Conservation (phyloP, 805 yeast species). For the Metschnikowia kunwiensis region DNA sequence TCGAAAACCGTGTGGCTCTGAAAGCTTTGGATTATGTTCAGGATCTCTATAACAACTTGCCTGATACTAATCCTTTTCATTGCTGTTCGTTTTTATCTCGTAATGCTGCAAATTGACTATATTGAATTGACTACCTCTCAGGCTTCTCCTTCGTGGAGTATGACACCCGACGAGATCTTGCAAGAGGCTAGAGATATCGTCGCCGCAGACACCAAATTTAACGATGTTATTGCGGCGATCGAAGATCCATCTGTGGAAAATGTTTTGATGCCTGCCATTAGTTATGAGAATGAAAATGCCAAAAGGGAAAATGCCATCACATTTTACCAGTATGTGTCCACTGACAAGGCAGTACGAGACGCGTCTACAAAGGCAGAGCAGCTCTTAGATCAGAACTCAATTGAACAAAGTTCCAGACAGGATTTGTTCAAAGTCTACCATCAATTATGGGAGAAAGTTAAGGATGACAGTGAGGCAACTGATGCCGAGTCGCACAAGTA, state of each 20-base stretch:
- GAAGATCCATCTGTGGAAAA: slow-evolving; percentile 53
- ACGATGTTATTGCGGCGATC: slow-evolving; percentile 52
- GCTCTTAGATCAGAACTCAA: slow-evolving; percentile 50
- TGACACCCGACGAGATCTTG: slow-evolving; percentile 50
- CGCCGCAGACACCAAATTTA: slow-evolving; percentile 46
- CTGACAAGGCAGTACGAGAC: slow-evolving; percentile 62
- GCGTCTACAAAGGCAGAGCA: slow-evolving; percentile 66
- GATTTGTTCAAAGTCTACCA: slow-evolving; percentile 63
- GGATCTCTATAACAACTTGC: no score
- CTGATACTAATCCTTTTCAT: no score
- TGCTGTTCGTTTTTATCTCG: not conserved
- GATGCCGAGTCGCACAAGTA: slow-evolving; percentile 57
- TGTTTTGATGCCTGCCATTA: slow-evolving; percentile 52
- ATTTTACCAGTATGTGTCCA: slow-evolving; percentile 72
- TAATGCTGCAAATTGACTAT: slow-evolving; percentile 7
- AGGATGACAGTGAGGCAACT: slow-evolving; percentile 18
- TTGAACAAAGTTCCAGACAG: slow-evolving; percentile 61
- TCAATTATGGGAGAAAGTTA: slow-evolving; percentile 41
- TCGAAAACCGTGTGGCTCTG: no score
- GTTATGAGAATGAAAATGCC: slow-evolving; percentile 47
- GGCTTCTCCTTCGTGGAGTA: slow-evolving; percentile 52
- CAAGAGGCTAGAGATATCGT: slow-evolving; percentile 33
- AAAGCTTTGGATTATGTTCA: no score
- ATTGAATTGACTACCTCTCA: slow-evolving; percentile 7
- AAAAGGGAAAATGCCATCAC: slow-evolving; percentile 50